Evolutionary conservation across 2,329 filamentous ascomycete species (phyloP), one percentile per base, ranked within the genome.

Genomic region (Microcyclospora pomicola): DNA sequence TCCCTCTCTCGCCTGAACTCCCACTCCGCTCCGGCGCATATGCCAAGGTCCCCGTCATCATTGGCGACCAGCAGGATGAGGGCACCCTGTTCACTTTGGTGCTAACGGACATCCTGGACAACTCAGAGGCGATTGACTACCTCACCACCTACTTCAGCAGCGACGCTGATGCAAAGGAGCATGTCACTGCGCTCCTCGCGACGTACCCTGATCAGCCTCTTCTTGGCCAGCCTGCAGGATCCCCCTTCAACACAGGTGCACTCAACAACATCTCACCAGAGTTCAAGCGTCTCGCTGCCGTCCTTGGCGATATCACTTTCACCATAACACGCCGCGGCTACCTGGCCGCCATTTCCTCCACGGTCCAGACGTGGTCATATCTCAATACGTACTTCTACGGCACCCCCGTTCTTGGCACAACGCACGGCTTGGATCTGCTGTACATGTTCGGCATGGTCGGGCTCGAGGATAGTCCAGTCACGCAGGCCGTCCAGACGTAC

Each of bases 51-150:
- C 75, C 75, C 2, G 69, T 78, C 52, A 78, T 80, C 39, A 70
- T 81, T 30, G 81, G 82, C 31, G 72, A 84, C 52, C 80, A 85
- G 57, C 81, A 87, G 62, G 82, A 88, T 52, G 82, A 88, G 58
- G 81, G 82, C 13, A 85, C 82, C 0, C 58, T 87, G 2, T 85
- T 87, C 53, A 66, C 76, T 5, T 64, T 87, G 27, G 77, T 79
- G 55, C 79, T 82, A 46, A 53, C 59, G 27, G 83, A 86, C 54
- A 62, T 87, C 36, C 81, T 73, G 9, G 79, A 68, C 1, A 73
- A 68, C 0, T 59, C 60, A 1, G 59, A 74, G 5, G 48, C 87
- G 0, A 66, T 75, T 27, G 60, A 68, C 13, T 88, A 88, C 51
- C 59, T 91, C 15, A 50, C 60, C 2, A 53, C 73, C 36, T 80